A percentile compares a stretch with the other conserved stretches of the same genome.
phyloP scores from a whole-genome alignment of 1,139 yeast species.

The Saccharomyces hybrid region DNA sequence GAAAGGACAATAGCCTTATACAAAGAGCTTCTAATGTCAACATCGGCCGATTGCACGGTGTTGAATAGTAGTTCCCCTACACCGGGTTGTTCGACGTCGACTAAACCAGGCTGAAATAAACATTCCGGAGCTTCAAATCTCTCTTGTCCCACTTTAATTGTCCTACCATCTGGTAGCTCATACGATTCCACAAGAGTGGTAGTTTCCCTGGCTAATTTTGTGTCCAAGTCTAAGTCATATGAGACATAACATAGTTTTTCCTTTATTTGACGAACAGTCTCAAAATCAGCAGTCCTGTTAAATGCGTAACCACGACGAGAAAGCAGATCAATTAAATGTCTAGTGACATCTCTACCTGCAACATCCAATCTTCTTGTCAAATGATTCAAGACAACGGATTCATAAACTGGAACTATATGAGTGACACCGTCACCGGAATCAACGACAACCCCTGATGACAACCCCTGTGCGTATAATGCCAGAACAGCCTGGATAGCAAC shows the following conservation, averaged over 20 bases:
- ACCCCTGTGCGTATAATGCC: conserved; percentile 94
- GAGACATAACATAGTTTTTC: conserved; percentile 94
- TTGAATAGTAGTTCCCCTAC: conserved; percentile 87
- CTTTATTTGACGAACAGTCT: conserved; percentile 94
- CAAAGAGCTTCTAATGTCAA: conserved; percentile 81
- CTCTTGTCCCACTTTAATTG: conserved; percentile 89
- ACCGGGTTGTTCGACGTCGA: conserved; percentile 97
- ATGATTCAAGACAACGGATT: conserved; percentile 89
- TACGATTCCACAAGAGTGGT: conserved; percentile 85
- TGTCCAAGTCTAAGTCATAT: conserved; percentile 84
- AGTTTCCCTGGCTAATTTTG: conserved; percentile 83
- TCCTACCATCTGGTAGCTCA: conserved; percentile 94
- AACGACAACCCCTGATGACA: conserved; percentile 96
- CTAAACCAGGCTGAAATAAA: conserved; percentile 90
- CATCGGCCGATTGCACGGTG: conserved; percentile 89
- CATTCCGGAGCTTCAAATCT: conserved; percentile 98
- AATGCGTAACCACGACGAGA: conserved; percentile 96
- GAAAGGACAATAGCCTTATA: conserved; percentile 89
- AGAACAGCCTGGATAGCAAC: conserved; percentile 97
- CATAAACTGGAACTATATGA: conserved; percentile 96
- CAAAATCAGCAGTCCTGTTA: conserved; percentile 97
- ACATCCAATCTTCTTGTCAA: conserved; percentile 87
- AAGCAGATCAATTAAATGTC: conserved; percentile 81
- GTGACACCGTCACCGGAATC: conserved; percentile 96
- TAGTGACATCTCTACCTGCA: conserved; percentile 96